Base-by-base conservation (phyloP, 2,329 filamentous ascomycete genomes). In the Diatrype stigma region DNA sequence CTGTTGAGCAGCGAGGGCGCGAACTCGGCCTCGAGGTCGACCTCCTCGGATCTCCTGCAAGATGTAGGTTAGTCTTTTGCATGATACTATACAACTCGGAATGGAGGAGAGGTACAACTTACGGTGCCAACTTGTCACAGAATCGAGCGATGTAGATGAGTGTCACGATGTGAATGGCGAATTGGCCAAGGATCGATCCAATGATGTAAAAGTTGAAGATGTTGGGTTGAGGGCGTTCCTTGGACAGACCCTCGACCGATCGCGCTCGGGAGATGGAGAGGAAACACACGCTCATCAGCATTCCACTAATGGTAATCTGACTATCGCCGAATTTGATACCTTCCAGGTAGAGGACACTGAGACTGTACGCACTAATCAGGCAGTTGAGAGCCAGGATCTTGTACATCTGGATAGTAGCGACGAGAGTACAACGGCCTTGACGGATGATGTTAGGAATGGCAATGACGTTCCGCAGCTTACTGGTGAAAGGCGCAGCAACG, bases 141-240 rank as follows among this genome's bases (percentile, higher is more conserved):
- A 90, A 91, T 56, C 86, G 85, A 22, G 93, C 91, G 60, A 99
- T 87, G 72, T 96, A 99, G 67, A 99, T 92, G 45, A 99, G 77
- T 1, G 94, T 97, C 40, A 79, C 86, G 60, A 97, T 96, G 70
- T 99, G 94, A 49, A 99, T 85, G 35, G 93, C 93, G 66, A 99
- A 99, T 71, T 99, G 94, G 48, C 92, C 94, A 32, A 99, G 85
- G 52, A 99, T 94, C 17, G 92, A 96, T 42, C 94, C 93, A 60
- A 99, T 96, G 69, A 99, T 97, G 77, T 99, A 99, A 48, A 91
- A 81, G 75, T 99, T 99, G 80, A 97, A 97, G 67, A 99, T 99
- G 72, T 97, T 96, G 50, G 93, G 92, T 73, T 99, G 94, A 0
- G 94, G 94, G 37, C 94, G 88, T 72, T 99, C 94, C 74, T 96